A percentile compares a stretch with the other conserved stretches of the same genome.
Conservation (phyloP, 805 yeast species). For the Zygoascus ofunaensis region DNA sequence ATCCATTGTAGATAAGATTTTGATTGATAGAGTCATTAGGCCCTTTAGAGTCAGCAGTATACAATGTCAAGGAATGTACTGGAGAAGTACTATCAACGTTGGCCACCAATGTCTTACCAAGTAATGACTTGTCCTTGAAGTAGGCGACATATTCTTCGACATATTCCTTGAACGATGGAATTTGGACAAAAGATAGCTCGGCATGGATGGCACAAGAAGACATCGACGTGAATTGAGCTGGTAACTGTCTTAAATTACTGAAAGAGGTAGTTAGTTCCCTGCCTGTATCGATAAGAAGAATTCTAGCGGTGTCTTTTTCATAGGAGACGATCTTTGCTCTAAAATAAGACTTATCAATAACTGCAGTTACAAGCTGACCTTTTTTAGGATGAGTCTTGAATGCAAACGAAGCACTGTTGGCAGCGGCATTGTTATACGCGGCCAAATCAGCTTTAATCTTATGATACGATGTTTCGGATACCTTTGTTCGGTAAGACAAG, state of each 20-base stretch:
- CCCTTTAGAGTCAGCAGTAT: slow-evolving; percentile 47
- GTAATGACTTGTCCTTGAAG: slow-evolving; percentile 37
- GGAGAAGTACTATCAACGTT: slow-evolving; percentile 36
- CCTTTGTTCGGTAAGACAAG: slow-evolving; percentile 19
- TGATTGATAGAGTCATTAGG: slow-evolving; percentile 51
- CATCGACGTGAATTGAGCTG: slow-evolving; percentile 37
- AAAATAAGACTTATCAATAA: slow-evolving; percentile 46
- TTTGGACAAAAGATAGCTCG: slow-evolving; percentile 41
- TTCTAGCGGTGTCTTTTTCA: slow-evolving; percentile 38
- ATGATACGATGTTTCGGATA: slow-evolving; percentile 14
- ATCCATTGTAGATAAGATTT: slow-evolving; percentile 50
- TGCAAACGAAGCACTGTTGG: slow-evolving; percentile 22
- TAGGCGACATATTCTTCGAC: slow-evolving; percentile 44
- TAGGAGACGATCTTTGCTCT: slow-evolving; percentile 46
- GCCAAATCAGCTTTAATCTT: slow-evolving; percentile 20
- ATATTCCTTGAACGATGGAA: slow-evolving; percentile 57
- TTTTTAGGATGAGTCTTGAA: slow-evolving; percentile 34
- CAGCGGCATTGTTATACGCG: slow-evolving; percentile 25
- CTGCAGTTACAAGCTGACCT: slow-evolving; percentile 45
- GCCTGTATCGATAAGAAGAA: slow-evolving; percentile 57
- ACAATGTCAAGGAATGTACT: slow-evolving; percentile 38
- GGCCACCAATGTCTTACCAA: slow-evolving; percentile 47
- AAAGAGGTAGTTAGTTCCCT: slow-evolving; percentile 39
- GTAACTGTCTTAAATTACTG: slow-evolving; percentile 42
- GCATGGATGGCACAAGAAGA: slow-evolving; percentile 52